Evolutionary conservation across 2,329 filamentous ascomycete species (phyloP), one percentile per base, ranked within the genome.

Genomic region (Monosporascus ibericus): DNA sequence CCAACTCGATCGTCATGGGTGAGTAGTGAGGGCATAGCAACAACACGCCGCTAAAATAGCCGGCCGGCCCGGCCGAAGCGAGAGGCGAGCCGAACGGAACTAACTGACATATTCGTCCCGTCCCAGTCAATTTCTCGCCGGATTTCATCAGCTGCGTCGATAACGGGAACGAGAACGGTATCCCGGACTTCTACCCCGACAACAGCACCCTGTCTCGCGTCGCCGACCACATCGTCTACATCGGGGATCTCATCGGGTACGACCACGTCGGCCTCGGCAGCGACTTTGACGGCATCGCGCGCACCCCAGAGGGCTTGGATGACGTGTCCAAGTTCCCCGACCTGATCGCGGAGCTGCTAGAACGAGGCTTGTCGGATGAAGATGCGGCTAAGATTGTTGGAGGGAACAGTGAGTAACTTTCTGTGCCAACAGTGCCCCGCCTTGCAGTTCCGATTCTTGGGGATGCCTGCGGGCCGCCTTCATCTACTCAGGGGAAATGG

Each of bases 261-360:
- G 87, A 92, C 40, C 81, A 96, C 66, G 90, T 96, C 17, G 92
- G 92, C 0, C 70, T 96, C 18, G 92, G 92, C 0, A 91, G 87
- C 49, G 92, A 97, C 68, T 96, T 92, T 66, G 92, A 96, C 66
- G 92, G 83, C 8, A 92, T 92, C 52, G 64, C 68, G 1, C 68
- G 61, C 1, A 84, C 84, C 5, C 90, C 92, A 0, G 67, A 74
- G 50, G 92, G 92, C 0, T 70, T 97, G 47, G 89, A 94, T 38
- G 91, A 96, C 67, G 90, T 96, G 6, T 84, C 85, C 48, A 90
- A 89, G 65, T 95, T 87, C 63, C 92, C 91, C 0, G 81, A 86
- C 52, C 71, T 96, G 44, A 80, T 96, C 8, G 84, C 82, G 3
- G 88, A 90, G 69, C 70, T 96, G 53, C 72, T 96, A 58, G 76